Conservation (phyloP, 1,284 basidiomycete genomes). For the Melanopsichium pennsylvanicum region DNA sequence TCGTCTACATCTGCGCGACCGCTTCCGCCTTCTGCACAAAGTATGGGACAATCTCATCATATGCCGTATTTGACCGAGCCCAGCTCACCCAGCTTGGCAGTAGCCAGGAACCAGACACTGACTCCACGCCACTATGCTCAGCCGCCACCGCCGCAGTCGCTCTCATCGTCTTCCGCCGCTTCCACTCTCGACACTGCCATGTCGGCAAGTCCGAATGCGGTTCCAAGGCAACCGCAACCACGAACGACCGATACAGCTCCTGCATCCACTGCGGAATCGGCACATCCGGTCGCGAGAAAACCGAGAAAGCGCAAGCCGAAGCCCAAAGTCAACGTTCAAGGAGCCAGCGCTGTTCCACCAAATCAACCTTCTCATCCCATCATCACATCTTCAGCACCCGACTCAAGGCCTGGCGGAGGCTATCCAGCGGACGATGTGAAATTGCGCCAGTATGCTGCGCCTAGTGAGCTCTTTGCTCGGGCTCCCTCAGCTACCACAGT, state of each 20-base stretch:
- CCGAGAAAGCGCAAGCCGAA: conserved; percentile 10
- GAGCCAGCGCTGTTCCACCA: too few relatives aligned
- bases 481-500: conserved; percentile 1
- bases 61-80: conserved; percentile 20
- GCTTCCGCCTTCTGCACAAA: background rate
- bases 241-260: too few relatives aligned
- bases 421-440: background rate
- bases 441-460: conserved; percentile 24
- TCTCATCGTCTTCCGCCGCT: conserved; percentile 3
- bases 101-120: conserved; percentile 13
- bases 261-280: too few relatives aligned
- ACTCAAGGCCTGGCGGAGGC: background rate
- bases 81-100: conserved; percentile 24
- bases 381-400: too few relatives aligned
- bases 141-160: background rate
- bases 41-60: conserved; percentile 1
- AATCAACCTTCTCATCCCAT: too few relatives aligned
- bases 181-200: conserved; percentile 32
- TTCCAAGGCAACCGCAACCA: too few relatives aligned
- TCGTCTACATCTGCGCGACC: background rate
- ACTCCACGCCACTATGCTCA: conserved; percentile 9
- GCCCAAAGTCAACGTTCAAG: background rate
- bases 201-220: conserved; percentile 14
- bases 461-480: conserved; percentile 22
- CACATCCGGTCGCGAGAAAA: conserved; percentile 12